A percentile compares a stretch with the other conserved stretches of the same genome.
Conservation (phyloP, 345 rosid genomes). For the Rhodamnia rubescens region DNA sequence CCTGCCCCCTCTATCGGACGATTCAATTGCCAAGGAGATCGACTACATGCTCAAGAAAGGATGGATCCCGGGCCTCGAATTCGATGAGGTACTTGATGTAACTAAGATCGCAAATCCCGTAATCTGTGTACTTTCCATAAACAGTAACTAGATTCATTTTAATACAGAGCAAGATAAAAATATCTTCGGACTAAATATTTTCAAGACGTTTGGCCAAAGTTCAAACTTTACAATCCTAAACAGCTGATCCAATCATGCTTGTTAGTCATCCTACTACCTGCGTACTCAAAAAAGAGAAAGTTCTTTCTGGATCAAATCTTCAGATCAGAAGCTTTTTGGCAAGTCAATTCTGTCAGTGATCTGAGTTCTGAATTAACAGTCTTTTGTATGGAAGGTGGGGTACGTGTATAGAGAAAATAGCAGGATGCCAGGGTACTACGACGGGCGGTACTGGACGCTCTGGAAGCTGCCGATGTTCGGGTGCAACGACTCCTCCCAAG, state of each 20-base stretch:
- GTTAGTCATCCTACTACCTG: not conserved
- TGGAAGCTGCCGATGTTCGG: slow-evolving; percentile 84
- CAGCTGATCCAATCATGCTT: not conserved
- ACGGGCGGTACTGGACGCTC: slow-evolving; percentile 62
- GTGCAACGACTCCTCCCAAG: slow-evolving; percentile 47
- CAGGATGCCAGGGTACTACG: slow-evolving; percentile 59
- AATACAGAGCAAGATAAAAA: not conserved
- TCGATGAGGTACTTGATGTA: slow-evolving; percentile 35
- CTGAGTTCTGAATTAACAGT: not conserved
- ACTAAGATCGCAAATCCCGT: not conserved
- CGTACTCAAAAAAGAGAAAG: not conserved
- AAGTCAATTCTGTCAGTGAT: not conserved
- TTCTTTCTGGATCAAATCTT: not conserved
- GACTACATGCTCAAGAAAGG: slow-evolving; percentile 58
- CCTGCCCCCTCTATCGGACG: slow-evolving; percentile 35
- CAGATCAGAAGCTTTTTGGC: not conserved
- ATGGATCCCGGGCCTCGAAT: slow-evolving; percentile 69
- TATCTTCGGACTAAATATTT: not conserved
- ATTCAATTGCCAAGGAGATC: slow-evolving; percentile 40
- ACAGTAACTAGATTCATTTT: not conserved
- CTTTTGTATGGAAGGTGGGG: slow-evolving; percentile 19
- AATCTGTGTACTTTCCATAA: not conserved
- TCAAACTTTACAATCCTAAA: not conserved
- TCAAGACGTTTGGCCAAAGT: not conserved
- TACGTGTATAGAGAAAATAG: slow-evolving; percentile 33